Conservation (phyloP, 1,284 basidiomycete genomes). For the Apiotrichum gracile region DNA sequence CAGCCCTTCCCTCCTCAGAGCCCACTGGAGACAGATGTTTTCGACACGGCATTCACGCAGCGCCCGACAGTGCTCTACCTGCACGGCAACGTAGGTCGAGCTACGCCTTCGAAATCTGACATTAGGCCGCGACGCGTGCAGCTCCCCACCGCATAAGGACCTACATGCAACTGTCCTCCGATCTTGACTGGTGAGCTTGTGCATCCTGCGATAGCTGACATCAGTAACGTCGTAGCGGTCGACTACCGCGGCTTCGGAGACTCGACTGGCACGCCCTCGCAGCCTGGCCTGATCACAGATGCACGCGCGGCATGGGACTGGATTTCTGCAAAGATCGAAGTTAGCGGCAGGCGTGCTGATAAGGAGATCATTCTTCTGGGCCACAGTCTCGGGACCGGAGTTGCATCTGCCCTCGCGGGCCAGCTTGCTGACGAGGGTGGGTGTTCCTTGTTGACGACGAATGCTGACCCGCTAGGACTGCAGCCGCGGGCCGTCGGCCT, state of each 20-base stretch:
- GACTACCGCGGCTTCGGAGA: conserved; percentile 94
- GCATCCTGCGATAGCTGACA: conserved; percentile 10
- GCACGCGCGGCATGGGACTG: conserved; percentile 76
- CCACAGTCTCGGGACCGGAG: conserved; percentile 82
- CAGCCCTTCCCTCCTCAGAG: conserved; percentile 19
- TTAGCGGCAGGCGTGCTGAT: conserved; percentile 1
- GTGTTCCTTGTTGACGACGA: not conserved
- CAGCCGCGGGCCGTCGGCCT: conserved; percentile 34
- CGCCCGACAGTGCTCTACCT: conserved; percentile 78
- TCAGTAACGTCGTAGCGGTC: conserved; percentile 67
- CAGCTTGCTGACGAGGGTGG: conserved; percentile 33
- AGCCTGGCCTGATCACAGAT: conserved; percentile 68
- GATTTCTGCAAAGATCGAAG: conserved; percentile 48
- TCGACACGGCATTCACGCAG: conserved; percentile 53
- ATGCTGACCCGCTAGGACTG: conserved; percentile 19
- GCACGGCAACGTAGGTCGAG: conserved; percentile 73
- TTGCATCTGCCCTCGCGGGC: conserved; percentile 53
- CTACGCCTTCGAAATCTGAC: no score
- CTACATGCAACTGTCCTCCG: conserved; percentile 23
- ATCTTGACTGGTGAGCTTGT: conserved; percentile 42
- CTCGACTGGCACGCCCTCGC: conserved; percentile 69
- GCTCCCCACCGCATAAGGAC: conserved; percentile 5
- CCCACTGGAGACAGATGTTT: conserved; percentile 26
- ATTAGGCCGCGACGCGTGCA: conserved; percentile 16
- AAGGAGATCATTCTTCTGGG: conserved; percentile 51